phyloP scores from a whole-genome alignment of 75 land plant species.

The Chamaecyparis obtusa region DNA sequence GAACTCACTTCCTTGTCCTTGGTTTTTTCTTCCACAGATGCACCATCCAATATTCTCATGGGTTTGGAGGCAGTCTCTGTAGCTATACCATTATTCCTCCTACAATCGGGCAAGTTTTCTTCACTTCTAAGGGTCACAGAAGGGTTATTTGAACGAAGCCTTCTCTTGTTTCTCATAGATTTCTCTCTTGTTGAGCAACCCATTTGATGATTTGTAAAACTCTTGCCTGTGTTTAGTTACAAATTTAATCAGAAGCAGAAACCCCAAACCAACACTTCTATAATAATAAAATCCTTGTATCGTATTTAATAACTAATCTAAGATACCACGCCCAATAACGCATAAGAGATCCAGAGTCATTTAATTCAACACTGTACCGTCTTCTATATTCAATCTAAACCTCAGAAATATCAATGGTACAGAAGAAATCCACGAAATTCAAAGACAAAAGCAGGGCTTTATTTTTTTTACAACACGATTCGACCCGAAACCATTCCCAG shows the following conservation, averaged over 20 bases:
- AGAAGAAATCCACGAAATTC: not conserved
- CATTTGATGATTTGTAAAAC: not conserved
- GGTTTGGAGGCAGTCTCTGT: conserved; percentile 1
- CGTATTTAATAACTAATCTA: not conserved
- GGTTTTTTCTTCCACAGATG: conserved; percentile 1
- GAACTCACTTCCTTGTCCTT: not conserved
- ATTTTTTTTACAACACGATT: not conserved
- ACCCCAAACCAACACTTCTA: not conserved
- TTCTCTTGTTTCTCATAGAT: conserved; percentile 4
- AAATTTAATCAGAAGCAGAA: not conserved
- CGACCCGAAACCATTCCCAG: not conserved
- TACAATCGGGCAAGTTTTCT: not conserved
- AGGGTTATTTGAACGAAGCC: conserved; percentile 7
- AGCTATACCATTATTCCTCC: conserved; percentile 1
- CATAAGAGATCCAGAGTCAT: not conserved
- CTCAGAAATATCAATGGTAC: not conserved
- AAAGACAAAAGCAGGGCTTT: not conserved
- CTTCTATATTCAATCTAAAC: not conserved
- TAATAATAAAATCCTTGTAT: not conserved
- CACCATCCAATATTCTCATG: not conserved
- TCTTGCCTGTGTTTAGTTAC: not conserved
- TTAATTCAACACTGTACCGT: not conserved
- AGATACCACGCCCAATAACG: not conserved
- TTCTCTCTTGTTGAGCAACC: conserved; percentile 12
- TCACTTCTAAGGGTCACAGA: not conserved